These are phyloP conservation scores for Chlorella sp. DNA, from an alignment of 139 green algal species.

Conservation along the genomic window DNA sequence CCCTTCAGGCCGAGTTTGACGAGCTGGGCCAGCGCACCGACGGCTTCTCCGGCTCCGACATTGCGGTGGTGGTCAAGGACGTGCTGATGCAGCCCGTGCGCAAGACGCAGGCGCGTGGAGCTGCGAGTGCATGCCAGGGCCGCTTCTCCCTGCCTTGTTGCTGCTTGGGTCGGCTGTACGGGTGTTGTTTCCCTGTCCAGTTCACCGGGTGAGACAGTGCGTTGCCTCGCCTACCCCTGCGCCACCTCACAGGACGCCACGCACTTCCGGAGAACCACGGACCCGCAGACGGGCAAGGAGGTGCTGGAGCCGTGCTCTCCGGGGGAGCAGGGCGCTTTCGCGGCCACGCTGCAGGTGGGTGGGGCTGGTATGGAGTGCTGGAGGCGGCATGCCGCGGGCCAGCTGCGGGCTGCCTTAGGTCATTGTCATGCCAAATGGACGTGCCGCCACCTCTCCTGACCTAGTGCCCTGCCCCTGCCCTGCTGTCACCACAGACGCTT, in stretches of 20 bases:
- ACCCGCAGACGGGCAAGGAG: conserved; percentile 19
- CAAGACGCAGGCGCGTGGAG: conserved; percentile 70
- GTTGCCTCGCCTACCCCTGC: too few relatives aligned
- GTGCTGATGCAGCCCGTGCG: conserved; percentile 99
- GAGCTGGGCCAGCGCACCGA: conserved; percentile 85
- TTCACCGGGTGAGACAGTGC: too few relatives aligned
- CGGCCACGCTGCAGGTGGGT: conserved; percentile 72
- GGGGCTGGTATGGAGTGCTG: too few relatives aligned
- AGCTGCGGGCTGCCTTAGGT: too few relatives aligned
- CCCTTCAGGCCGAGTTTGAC: conserved; percentile 79
- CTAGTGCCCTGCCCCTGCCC: too few relatives aligned
- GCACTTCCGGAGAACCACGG: conserved; percentile 76
- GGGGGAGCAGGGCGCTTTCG: conserved; percentile 66
- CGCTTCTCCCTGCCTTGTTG: too few relatives aligned
- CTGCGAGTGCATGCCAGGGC: too few relatives aligned
- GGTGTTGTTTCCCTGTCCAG: too few relatives aligned
- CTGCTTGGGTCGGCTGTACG: too few relatives aligned
- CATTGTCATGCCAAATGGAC: not conserved
- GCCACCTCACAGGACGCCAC: conserved; percentile 90
- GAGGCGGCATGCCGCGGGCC: too few relatives aligned
- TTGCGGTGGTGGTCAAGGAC: conserved; percentile 92
- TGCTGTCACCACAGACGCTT: conserved; percentile 71
- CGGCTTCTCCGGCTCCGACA: conserved; percentile 92
- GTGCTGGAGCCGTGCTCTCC: conserved; percentile 85
- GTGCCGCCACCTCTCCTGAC: too few relatives aligned